A percentile compares a stretch with the other conserved stretches of the same genome.
These are phyloP conservation scores for Neurospora africana DNA, from an alignment of 495 filamentous ascomycete species.

Conservation along the genomic window DNA sequence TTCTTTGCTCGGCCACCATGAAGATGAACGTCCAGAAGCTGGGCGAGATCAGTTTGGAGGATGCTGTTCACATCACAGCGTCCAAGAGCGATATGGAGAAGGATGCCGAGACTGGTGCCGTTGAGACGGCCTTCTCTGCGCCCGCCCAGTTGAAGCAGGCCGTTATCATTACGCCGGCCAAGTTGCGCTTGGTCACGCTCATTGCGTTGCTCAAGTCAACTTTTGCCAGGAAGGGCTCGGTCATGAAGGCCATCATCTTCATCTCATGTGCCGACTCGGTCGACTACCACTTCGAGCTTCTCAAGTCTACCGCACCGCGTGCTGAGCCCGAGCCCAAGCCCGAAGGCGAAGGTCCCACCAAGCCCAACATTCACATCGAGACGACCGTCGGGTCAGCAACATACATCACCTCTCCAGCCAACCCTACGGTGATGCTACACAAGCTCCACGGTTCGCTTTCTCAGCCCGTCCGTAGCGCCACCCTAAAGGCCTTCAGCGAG, in stretches of 20 bases:
- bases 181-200: conserved; percentile 79
- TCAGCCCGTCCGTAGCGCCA: conserved; percentile 75
- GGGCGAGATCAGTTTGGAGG: conserved; percentile 87
- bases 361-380: conserved; percentile 21
- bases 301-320: conserved; percentile 40
- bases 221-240: conserved; percentile 73
- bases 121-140: conserved; percentile 60
- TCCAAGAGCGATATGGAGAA: conserved; percentile 41
- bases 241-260: conserved; percentile 93
- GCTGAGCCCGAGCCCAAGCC: conserved; percentile 13
- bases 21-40: conserved; percentile 90
- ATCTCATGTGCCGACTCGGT: conserved; percentile 95
- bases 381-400: conserved; percentile 32
- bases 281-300: conserved; percentile 90
- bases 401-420: conserved; percentile 40
- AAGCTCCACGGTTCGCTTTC: conserved; percentile 89
- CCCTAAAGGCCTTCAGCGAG: conserved; percentile 63
- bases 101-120: conserved; percentile 32
- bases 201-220: conserved; percentile 72
- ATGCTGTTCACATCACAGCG: conserved; percentile 77
- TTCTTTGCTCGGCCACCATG: conserved; percentile 95
- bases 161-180: conserved; percentile 76
- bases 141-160: conserved; percentile 89
- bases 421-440: conserved; percentile 54
- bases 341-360: conserved; percentile 14